Base-by-base conservation (phyloP, 306 rosid genomes). In the Cercis canadensis region DNA sequence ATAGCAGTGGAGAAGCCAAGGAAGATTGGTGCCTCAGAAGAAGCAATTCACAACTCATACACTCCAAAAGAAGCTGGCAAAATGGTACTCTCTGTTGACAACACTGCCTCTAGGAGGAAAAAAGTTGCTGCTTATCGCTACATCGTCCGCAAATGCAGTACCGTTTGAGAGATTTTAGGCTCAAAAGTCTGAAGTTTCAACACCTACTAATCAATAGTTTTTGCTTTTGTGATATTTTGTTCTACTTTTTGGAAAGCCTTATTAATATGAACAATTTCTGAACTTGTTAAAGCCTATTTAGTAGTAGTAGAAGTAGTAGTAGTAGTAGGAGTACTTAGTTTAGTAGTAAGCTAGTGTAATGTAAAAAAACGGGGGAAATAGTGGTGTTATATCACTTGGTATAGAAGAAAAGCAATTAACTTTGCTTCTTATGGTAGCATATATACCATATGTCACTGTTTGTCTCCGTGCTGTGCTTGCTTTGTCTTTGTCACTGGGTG, bases 111-210 rank as follows among this genome's bases (percentile, higher is more conserved):
- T 0, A 56, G 88, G 70, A 82, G 84, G 82, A 94, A 86, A 49
- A 94, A 94, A 33, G 97, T 94, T 0, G 99, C 96, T 2, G 99
- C 97, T 0, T 94, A 94, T 65, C 92, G 99, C 52, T 89, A 94
- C 75, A 5, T 85, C 24, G 96, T 91, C 49, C 82, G 86, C 49
- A 91, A 89, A 87, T 73, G 75, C 63, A 65, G 51, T 66, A 55
- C 79, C 7, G 12, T 62, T 69, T 62, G 77, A 78, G 66, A 52
- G 14, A 39, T 11, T 16, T 8, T 56, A 24, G 7, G 14, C 45
- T 59, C 70, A 24, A 64, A 17, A 24, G 1, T 58, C 29, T n/a
- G n/a, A n/a, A 55, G 70, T 43, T 37, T 34, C n/a, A 40, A 53
- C n/a, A n/a, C n/a, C 67, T 53, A 37, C 43, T 69, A 68, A 39